phyloP scores from a whole-genome alignment of 1,139 yeast genomes.

The Hansenula anomala region DNA sequence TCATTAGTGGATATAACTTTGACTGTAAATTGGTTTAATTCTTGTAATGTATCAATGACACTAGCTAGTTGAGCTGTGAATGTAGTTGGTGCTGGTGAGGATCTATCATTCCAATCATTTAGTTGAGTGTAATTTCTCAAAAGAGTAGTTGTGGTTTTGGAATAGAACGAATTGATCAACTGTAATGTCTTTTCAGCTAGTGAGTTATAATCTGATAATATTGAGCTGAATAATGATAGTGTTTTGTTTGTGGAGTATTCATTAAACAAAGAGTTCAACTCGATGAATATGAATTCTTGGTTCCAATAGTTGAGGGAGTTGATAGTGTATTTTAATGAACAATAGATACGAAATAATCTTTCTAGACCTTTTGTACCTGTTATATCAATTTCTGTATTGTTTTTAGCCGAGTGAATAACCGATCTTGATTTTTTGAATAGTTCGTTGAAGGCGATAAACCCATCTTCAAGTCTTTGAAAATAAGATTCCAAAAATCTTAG shows the following conservation, averaged over 20 bases:
- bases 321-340: constrained; percentile 52
- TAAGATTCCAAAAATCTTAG: constrained; percentile 59
- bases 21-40: constrained; percentile 25
- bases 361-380: constrained; percentile 47
- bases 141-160: constrained; percentile 42
- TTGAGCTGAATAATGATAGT: constrained; percentile 48
- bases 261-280: constrained; percentile 49
- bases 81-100: not conserved
- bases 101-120: constrained; percentile 23
- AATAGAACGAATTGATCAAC: constrained; percentile 41
- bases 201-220: constrained; percentile 40
- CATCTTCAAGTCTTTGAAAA: constrained; percentile 42
- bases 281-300: constrained; percentile 58
- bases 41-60: constrained; percentile 8
- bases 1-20: constrained; percentile 33
- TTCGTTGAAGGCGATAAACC: constrained; percentile 44
- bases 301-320: constrained; percentile 59
- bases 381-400: constrained; percentile 31
- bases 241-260: constrained; percentile 24
- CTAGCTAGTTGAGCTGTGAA: not conserved
- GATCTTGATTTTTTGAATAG: constrained; percentile 35
- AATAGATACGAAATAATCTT: constrained; percentile 52
- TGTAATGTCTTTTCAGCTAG: constrained; percentile 35
- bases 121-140: constrained; percentile 49
- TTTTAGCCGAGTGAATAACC: constrained; percentile 31